Evolutionary conservation across 345 rosid species (phyloP), one percentile per base, ranked within the genome.

Genomic region (Hevea brasiliensis): DNA sequence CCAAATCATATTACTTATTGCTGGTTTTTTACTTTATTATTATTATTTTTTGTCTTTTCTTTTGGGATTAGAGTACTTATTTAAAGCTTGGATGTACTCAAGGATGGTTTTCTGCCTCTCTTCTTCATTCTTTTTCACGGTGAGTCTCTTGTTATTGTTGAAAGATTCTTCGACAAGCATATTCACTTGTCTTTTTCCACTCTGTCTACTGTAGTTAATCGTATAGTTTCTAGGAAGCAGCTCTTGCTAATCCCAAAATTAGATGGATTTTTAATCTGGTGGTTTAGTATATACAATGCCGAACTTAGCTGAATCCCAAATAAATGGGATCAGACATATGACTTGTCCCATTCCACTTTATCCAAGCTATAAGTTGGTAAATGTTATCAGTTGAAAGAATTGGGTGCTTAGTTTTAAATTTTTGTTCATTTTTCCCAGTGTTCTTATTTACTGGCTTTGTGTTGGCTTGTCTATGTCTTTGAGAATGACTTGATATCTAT

Each of bases 51-150:
- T 32, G 37, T 32, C 37, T 32, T 71, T 73, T 78, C 60, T 76
- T 44, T 74, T 23, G 76, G 72, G 40, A n/a, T 75, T 83, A 89
- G 94, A 80, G 87, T 72, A 84, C 87, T 37, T 89, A 89, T 56
- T 41, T 85, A 70, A 89, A 89, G 79, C 92, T 89, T 77, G 89
- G 85, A 67, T 85, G 89, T 45, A 89, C 89, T 72, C 87, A 86
- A 80, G 92, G 92, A 70, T 86, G 92, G 92, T 84, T 84, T 81
- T 76, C 51, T 26, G 77, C 90, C 73, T 83, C 90, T 73, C 84
- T 85, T 53, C 62, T 61, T 76, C 92, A 87, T 72, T 86, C 85
- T 75, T 81, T 88, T 77, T 81, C 92, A 23, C 69, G 67, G 94
- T 86, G 72, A 84, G 84, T 81, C 21, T 56, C 58, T 71, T 18